Evolutionary conservation across 345 rosid species (phyloP), one percentile per base, ranked within the genome.

Genomic region (Aquilaria yunnanensis): DNA sequence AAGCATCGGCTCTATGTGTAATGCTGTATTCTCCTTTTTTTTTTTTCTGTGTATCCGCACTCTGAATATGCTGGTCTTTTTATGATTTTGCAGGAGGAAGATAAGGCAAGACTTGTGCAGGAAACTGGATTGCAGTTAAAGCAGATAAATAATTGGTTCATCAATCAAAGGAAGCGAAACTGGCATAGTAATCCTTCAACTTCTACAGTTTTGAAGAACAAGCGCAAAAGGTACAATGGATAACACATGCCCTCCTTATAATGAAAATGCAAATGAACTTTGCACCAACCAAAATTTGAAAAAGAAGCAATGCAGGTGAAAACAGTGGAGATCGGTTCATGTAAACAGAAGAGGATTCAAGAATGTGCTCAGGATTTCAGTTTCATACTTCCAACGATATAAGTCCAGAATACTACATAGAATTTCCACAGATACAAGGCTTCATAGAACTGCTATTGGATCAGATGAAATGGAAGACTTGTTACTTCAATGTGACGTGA

Each of bases 131-230:
- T 95, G 78, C 97, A 95, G 62, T 67, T 95, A 71, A 95, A 95
- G 72, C 99, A 95, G 85, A 91, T 95, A 69, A 88, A 94, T 72
- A 94, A 94, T 65, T 94, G 99, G 99, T 94, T 94, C 71, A 94
- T 94, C 68, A 94, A 94, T 72, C 97, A 95, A 64, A 85, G 99
- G 76, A 95, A 95, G 81, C 81, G 99, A 70, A 95, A 95, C 63
- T 95, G 99, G 99, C 93, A 95, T 63, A 91, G 83, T 63, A 91
- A 87, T 67, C 89, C 97, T 65, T 95, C 99, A 47, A 70, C 88
- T 66, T 89, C 99, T 4, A 83, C 94, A 0, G 82, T 71, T 71
- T 65, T 74, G 75, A 95, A 95, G 81, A 88, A 76, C 87, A 95
- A 91, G 74, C 88, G 96, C 72, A 95, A 89, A 77, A 91, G 90